Conservation (phyloP, 2,329 filamentous ascomycete genomes). For the Dactylellina parvicollis region DNA sequence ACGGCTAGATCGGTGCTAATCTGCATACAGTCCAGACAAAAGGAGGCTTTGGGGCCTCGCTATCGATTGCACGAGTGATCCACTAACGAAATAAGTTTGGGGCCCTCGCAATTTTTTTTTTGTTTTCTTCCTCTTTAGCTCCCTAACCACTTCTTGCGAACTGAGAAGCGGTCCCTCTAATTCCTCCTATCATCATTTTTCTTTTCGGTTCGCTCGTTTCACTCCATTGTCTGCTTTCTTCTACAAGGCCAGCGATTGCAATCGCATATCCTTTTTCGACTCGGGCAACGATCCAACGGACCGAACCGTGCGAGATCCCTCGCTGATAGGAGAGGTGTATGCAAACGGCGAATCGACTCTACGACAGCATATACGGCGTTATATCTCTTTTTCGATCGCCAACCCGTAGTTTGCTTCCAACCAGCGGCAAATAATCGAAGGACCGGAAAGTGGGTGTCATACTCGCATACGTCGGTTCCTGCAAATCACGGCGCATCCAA, state of each 20-base stretch:
- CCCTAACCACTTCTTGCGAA: conserved; percentile 25
- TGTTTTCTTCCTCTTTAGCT: conserved; percentile 14
- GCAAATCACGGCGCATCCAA: conserved; percentile 25
- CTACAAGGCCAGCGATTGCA: conserved; percentile 27
- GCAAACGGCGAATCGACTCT: background rate
- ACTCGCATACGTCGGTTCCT: conserved; percentile 29
- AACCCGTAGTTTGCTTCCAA: background rate
- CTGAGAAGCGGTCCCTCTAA: conserved; percentile 8
- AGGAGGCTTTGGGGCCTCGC: conserved; percentile 39
- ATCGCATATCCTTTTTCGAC: conserved; percentile 43
- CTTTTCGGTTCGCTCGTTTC: conserved; percentile 31
- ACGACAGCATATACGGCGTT: conserved; percentile 14
- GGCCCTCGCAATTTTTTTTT: conserved; percentile 28
- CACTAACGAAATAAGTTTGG: conserved; percentile 24
- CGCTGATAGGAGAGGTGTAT: background rate
- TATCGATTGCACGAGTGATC: conserved; percentile 51
- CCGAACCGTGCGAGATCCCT: background rate
- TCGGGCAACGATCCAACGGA: conserved; percentile 20
- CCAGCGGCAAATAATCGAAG: conserved; percentile 5
- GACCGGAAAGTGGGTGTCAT: conserved; percentile 7
- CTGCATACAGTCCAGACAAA: conserved; percentile 50
- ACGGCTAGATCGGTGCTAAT: conserved; percentile 54
- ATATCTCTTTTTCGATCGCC: conserved; percentile 18
- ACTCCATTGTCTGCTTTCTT: conserved; percentile 23
- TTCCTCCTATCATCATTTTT: conserved; percentile 27